Conservation (phyloP, 257 asterid species). For the Penstemon eatonii region DNA sequence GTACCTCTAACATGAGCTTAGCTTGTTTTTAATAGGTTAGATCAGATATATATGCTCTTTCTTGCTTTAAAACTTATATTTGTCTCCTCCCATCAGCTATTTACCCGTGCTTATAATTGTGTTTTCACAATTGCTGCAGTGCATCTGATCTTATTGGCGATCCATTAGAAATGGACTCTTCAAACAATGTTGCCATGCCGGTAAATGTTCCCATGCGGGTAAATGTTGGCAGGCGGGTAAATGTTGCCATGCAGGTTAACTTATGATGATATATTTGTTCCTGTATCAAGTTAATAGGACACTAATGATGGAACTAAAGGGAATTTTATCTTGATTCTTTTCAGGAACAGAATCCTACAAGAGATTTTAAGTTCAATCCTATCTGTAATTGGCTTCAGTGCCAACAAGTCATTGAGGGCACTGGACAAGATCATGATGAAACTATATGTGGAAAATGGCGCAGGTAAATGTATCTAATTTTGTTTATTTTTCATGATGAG, state of each 20-base stretch:
- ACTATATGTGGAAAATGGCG: conserved; percentile 87
- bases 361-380: conserved; percentile 39
- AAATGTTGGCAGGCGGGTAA: no score
- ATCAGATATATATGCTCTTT: conserved; percentile 5
- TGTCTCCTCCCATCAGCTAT: not conserved
- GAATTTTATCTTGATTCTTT: conserved; percentile 24
- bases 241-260: conserved; percentile 48
- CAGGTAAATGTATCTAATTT: conserved; percentile 47
- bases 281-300: conserved; percentile 19
- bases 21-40: conserved; percentile 5
- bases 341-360: conserved; percentile 40
- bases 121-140: conserved; percentile 49
- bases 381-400: conserved; percentile 93
- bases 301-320: conserved; percentile 27
- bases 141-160: conserved; percentile 46
- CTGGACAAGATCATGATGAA: conserved; percentile 60
- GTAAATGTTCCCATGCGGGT: no score
- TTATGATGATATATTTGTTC: conserved; percentile 21
- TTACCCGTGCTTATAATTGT: conserved; percentile 4
- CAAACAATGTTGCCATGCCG: not conserved
- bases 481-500: not conserved
- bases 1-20: not conserved
- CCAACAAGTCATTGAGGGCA: conserved; percentile 56
- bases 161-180: conserved; percentile 44
- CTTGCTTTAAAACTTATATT: conserved; percentile 7